phyloP scores from a whole-genome alignment of 805 yeast genomes.

The Saccharomycopsis microspora region DNA sequence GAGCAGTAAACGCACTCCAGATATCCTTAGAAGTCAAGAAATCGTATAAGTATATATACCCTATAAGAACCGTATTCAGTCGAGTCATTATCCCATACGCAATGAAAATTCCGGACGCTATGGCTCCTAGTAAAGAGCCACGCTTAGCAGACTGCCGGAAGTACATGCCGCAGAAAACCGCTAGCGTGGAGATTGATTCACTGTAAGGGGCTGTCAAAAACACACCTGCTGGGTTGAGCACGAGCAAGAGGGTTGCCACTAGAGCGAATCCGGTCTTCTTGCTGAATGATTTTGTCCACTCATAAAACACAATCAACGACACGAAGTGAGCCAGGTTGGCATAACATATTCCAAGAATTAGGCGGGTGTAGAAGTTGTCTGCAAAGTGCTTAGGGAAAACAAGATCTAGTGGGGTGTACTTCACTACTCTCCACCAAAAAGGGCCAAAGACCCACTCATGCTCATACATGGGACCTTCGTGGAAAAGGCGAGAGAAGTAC shows the following conservation, averaged over 20 bases:
- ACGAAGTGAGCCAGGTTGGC: conserved; percentile 42
- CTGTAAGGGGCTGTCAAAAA: conserved; percentile 67
- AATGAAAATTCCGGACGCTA: conserved; percentile 42
- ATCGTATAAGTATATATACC: conserved; percentile 54
- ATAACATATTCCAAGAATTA: conserved; percentile 36
- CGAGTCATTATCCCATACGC: conserved; percentile 52
- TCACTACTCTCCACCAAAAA: conserved; percentile 52
- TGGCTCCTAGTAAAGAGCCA: not conserved
- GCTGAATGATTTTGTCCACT: conserved; percentile 27
- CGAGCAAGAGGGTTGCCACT: conserved; percentile 33
- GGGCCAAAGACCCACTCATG: conserved; percentile 88
- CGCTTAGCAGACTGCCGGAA: conserved; percentile 25
- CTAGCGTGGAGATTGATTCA: conserved; percentile 58
- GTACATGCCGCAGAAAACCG: conserved; percentile 45
- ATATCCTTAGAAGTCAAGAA: conserved; percentile 18
- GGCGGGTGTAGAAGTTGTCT: conserved; percentile 30
- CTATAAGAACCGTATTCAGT: conserved; percentile 68
- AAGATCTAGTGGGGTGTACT: conserved; percentile 2
- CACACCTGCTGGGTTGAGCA: conserved; percentile 71
- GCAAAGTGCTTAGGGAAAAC: not conserved
- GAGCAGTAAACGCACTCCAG: conserved; percentile 20
- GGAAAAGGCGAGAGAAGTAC: conserved; percentile 51
- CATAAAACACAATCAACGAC: conserved; percentile 37
- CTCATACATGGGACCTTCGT: conserved; percentile 47
- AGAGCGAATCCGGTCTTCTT: conserved; percentile 20